Percentiles rank a stretch among this genome's conserved stretches.
Conservation (phyloP, 2,329 filamentous ascomycete species). For the Trichoderma arundinaceum region DNA sequence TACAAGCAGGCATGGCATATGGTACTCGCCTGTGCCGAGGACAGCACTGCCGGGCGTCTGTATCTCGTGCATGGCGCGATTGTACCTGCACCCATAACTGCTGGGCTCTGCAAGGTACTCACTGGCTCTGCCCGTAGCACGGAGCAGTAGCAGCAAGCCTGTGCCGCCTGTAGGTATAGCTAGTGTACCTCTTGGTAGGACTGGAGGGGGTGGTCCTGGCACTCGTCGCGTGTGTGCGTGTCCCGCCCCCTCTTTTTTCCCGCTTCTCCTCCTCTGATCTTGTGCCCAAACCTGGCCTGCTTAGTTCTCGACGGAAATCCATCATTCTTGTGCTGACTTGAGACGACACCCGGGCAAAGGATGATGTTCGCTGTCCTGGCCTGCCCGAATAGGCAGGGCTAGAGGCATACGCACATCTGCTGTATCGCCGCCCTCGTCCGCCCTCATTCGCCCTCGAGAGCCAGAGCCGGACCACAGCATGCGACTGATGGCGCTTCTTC, state of each 20-base stretch:
- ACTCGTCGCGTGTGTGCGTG: not conserved
- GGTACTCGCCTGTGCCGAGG: too few species aligned
- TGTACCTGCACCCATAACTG: not conserved
- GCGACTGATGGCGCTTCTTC: not conserved
- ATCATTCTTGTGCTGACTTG: slow-evolving; percentile 13
- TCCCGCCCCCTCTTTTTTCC: slow-evolving; percentile 22
- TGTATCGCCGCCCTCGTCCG: not conserved
- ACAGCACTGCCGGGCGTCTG: too few species aligned
- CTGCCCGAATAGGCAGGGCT: slow-evolving; percentile 27
- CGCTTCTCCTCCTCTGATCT: slow-evolving; percentile 17
- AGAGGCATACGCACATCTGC: too few species aligned
- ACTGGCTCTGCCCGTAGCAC: too few species aligned
- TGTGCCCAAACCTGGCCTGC: slow-evolving; percentile 20
- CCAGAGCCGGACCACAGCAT: not conserved
- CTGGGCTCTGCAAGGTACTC: not conserved
- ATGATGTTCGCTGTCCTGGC: slow-evolving; percentile 12
- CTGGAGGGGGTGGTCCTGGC: slow-evolving; percentile 5
- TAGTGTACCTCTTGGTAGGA: too few species aligned
- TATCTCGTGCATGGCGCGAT: not conserved
- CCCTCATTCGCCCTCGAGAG: not conserved
- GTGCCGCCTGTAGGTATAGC: too few species aligned
- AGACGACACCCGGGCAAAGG: slow-evolving; percentile 15
- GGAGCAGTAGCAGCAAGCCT: too few species aligned
- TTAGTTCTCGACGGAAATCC: slow-evolving; percentile 6
- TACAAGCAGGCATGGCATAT: too few species aligned